These are phyloP conservation scores for Leccinum subtestaceum DNA, from an alignment of 768 basidiomycete genomes.

Conservation along the genomic window DNA sequence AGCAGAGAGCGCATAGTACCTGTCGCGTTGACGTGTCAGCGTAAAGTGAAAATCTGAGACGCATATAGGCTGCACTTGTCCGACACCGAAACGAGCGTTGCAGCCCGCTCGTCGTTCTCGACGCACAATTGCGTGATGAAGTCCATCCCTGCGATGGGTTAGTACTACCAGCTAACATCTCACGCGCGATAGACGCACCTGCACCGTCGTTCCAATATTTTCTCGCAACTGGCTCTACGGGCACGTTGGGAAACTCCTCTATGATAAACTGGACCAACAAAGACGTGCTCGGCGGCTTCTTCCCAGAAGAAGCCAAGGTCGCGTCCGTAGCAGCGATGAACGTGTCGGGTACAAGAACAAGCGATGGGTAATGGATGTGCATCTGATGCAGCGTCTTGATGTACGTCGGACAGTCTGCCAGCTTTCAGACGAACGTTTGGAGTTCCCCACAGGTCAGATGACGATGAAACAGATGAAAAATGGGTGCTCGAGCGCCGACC, in stretches of 20 bases:
- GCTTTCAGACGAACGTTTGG: constrained; percentile 37
- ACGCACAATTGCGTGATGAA: constrained; percentile 76
- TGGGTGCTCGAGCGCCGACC: constrained; percentile 1
- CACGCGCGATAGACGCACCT: constrained; percentile 40
- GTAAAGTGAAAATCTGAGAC: background rate
- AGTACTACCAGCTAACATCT: background rate
- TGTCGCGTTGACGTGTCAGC: constrained; percentile 30
- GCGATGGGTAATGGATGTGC: constrained; percentile 67
- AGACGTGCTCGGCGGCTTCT: constrained; percentile 47
- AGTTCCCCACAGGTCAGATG: background rate
- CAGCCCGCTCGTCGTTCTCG: constrained; percentile 79
- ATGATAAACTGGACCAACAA: constrained; percentile 68
- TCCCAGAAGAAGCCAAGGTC: constrained; percentile 42
- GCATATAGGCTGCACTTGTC: constrained; percentile 64
- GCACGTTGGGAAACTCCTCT: constrained; percentile 69
- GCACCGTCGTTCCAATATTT: constrained; percentile 85
- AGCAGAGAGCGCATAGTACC: constrained; percentile 88
- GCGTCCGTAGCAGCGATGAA: constrained; percentile 61
- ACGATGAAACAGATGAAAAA: background rate
- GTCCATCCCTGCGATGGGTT: constrained; percentile 55
- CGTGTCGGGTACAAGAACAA: constrained; percentile 81
- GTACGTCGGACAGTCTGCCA: constrained; percentile 85
- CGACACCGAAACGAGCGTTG: constrained; percentile 71
- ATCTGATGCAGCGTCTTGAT: constrained; percentile 86
- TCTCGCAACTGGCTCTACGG: constrained; percentile 68